A percentile compares a stretch with the other conserved stretches of the same genome.
These are phyloP conservation scores for Blechomonas ayalai DNA, from an alignment of 208 protist species.

Conservation along the genomic window DNA sequence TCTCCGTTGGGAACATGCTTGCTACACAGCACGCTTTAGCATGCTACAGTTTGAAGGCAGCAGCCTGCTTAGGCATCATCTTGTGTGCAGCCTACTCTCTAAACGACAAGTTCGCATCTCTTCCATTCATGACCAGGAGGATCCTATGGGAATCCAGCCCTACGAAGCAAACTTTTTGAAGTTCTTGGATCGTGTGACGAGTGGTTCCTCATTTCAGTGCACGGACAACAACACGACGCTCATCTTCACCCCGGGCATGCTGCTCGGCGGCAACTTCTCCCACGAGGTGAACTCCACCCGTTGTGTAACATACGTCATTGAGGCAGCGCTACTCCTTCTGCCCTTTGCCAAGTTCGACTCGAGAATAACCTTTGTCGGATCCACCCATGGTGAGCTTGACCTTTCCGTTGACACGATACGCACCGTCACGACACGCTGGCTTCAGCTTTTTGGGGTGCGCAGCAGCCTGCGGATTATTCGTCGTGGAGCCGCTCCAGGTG, in stretches of 20 bases:
- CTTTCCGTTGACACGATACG: conserved; percentile 85
- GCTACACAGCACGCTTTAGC: background rate
- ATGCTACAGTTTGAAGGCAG: conserved; percentile 82
- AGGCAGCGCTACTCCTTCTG: conserved; percentile 79
- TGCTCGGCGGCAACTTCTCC: conserved; percentile 83
- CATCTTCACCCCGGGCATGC: conserved; percentile 85
- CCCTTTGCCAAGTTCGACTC: conserved; percentile 90
- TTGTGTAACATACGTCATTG: conserved; percentile 82
- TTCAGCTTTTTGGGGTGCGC: conserved; percentile 85
- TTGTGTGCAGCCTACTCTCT: conserved; percentile 79
- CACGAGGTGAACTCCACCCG: conserved; percentile 75
- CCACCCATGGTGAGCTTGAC: conserved; percentile 81
- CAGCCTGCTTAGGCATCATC: conserved; percentile 81
- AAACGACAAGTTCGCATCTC: conserved; percentile 67
- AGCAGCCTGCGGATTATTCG: conserved; percentile 73
- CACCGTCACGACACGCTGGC: conserved; percentile 84
- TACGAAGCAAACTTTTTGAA: conserved; percentile 90
- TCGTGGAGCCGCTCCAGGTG: conserved; percentile 68
- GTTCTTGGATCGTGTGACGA: conserved; percentile 88
- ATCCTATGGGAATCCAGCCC: conserved; percentile 63
- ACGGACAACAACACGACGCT: conserved; percentile 69
- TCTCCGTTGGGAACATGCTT: too few species aligned
- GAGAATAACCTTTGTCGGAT: conserved; percentile 74
- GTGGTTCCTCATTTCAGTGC: conserved; percentile 71
- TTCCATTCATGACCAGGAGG: conserved; percentile 57